Conservation (phyloP, 2,329 filamentous ascomycete species). For the Botrytis hyacinthi region DNA sequence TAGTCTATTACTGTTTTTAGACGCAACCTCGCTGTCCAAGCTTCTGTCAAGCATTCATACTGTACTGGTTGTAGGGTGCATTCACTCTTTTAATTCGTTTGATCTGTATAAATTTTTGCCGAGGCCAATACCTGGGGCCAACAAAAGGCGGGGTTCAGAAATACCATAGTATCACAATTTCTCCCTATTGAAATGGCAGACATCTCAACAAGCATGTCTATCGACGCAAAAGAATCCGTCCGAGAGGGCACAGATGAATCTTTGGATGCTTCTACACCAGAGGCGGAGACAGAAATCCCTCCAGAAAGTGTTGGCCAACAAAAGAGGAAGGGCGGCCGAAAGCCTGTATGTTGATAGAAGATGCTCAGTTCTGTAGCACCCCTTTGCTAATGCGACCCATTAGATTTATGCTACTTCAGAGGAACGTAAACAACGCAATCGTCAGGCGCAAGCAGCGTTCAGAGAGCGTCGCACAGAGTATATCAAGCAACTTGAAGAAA, state of each 20-base stretch:
- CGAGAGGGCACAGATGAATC: constrained; percentile 63
- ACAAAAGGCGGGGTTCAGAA: constrained; percentile 12
- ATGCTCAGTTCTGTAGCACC: constrained; percentile 18
- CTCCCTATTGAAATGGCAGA: constrained; percentile 20
- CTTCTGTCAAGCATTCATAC: constrained; percentile 19
- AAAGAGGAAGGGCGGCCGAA: constrained; percentile 96
- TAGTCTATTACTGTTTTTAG: constrained; percentile 15
- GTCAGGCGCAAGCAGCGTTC: constrained; percentile 96
- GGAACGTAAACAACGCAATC: constrained; percentile 95
- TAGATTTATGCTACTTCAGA: constrained; percentile 99
- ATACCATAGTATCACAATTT: constrained; percentile 1
- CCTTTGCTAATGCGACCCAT: constrained; percentile 28
- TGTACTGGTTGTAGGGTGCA: constrained; percentile 9
- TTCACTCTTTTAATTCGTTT: constrained; percentile 14
- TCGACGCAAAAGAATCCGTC: constrained; percentile 57
- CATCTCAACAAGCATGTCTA: constrained; percentile 55
- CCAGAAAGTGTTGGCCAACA: constrained; percentile 58
- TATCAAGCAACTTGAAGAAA: constrained; percentile 97
- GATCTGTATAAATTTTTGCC: constrained; percentile 14
- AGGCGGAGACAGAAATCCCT: constrained; percentile 47
- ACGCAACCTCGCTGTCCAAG: constrained; percentile 18
- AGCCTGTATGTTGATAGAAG: constrained; percentile 68
- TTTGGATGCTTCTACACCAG: constrained; percentile 52
- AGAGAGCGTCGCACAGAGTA: constrained; percentile 96
- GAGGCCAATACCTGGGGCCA: constrained; percentile 18